Evolutionary conservation across 1,139 yeast genomes (phyloP).

Genomic region (Taiozyma sp.): DNA sequence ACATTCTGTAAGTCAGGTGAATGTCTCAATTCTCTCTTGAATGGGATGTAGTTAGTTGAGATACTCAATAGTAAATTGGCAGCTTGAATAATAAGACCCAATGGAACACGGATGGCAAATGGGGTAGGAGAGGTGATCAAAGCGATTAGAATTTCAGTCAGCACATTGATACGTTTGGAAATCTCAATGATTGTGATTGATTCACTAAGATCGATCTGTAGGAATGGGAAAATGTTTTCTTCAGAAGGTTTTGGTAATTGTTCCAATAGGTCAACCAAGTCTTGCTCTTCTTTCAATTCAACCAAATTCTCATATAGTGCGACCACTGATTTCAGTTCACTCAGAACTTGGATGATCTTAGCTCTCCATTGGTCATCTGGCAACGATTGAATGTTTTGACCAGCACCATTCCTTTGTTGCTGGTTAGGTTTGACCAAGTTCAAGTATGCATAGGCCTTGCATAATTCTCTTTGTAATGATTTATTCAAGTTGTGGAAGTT

Average conservation of each 20-base stretch:
- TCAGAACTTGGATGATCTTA: conserved; percentile 31
- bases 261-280: conserved; percentile 31
- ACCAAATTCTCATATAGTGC: conserved; percentile 52
- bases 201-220: conserved; percentile 52
- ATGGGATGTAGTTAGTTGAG: conserved; percentile 46
- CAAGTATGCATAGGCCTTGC: conserved; percentile 51
- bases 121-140: conserved; percentile 43
- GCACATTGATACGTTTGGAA: conserved; percentile 41
- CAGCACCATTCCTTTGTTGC: conserved; percentile 27
- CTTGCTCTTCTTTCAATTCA: conserved; percentile 50
- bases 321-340: conserved; percentile 49
- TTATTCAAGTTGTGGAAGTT: conserved; percentile 33
- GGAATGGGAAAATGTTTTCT: conserved; percentile 35
- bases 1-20: conserved; percentile 37
- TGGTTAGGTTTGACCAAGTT: conserved; percentile 50
- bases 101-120: conserved; percentile 44
- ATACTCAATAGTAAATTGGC: conserved; percentile 48
- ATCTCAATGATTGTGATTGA: conserved; percentile 46
- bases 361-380: conserved; percentile 44
- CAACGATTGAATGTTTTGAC: conserved; percentile 25
- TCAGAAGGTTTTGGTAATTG: conserved; percentile 27
- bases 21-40: conserved; percentile 54
- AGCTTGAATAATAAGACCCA: conserved; percentile 46
- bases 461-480: conserved; percentile 36
- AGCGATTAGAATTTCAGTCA: conserved; percentile 40